Evolutionary conservation across 1,284 basidiomycete species (phyloP), one percentile per base, ranked within the genome.

Genomic region (Pseudozyma sp.): DNA sequence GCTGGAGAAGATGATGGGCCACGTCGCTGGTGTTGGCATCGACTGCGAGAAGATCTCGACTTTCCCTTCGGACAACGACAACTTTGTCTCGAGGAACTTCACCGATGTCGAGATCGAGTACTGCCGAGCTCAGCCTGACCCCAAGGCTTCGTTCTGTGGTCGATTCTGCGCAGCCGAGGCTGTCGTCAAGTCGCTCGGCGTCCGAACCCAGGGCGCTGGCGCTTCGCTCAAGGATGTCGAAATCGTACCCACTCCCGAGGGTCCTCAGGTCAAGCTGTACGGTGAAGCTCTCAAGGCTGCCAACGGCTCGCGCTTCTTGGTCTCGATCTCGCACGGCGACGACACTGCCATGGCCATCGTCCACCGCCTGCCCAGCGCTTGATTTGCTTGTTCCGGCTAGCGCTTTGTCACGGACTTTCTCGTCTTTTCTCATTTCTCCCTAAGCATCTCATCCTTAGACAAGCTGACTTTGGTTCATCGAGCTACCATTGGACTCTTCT

Each of bases 91-190:
- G 73, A 91, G 94, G 76, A 99, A 99, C 67, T 99, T 98, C 86
- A 98, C 96, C 21, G 89, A 91, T 13, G 90, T 89, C 31, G 96
- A 99, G 87, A 89, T 92, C 78, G 87, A 89, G 14, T 97, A 98
- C 88, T 98, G 96, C 87, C 88, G 87, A 57, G 81, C 89, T n/a
- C 94, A 97, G 82, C 91, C 97, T 0, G 92, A 93, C 67, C 91
- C 93, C 18, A 86, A 89, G 1, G 92, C 96, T 4, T 97, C 95
- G 10, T 95, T 97, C 85, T 95, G 95, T 42, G 95, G 93, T 55
- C 92, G 95, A 74, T 99, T 97, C 95, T 93, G 91, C 51, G 95
- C 94, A 52, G 99, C 98, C 86, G 97, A 99, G 86, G 96, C 95
- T 12, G 92, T 95, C 56, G 97, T 99, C 91, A 99, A 99, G 88